Conservation (phyloP, 345 rosid species). For the Camelina sativa region DNA sequence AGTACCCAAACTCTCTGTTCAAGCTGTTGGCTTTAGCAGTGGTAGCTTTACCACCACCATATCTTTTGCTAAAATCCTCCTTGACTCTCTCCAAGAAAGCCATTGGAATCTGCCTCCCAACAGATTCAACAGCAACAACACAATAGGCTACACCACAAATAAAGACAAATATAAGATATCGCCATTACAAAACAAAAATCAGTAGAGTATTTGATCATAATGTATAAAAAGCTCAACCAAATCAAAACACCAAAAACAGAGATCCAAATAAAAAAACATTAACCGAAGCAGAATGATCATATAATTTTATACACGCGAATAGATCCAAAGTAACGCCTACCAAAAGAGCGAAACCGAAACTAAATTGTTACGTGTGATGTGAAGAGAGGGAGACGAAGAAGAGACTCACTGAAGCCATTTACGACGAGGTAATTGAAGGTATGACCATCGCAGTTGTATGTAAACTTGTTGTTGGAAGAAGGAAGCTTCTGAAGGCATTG, state of each 20-base stretch:
- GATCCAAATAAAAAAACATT: background rate
- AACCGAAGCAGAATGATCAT: background rate
- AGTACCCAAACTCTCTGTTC: constrained; percentile 80
- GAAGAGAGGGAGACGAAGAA: constrained; percentile 1
- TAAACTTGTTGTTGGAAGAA: constrained; percentile 65
- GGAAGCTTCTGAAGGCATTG: constrained; percentile 82
- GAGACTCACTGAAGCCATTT: constrained; percentile 59
- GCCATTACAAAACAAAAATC: background rate
- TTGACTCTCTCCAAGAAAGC: constrained; percentile 82
- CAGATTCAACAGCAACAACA: constrained; percentile 89
- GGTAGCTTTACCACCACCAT: constrained; percentile 89
- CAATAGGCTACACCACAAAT: constrained; percentile 68
- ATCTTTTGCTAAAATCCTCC: constrained; percentile 81
- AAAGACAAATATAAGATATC: background rate
- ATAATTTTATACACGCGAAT: background rate
- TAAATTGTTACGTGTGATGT: too few species aligned
- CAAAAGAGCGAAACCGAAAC: background rate
- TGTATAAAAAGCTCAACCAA: too few species aligned
- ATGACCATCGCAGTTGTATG: constrained; percentile 76
- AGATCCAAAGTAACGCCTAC: background rate
- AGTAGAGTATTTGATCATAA: too few species aligned
- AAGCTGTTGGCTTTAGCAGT: constrained; percentile 75
- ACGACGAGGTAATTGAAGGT: constrained; percentile 74
- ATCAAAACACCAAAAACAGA: background rate
- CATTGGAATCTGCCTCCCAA: constrained; percentile 88